phyloP scores from a whole-genome alignment of 202 grass and related monocot genomes.

The Eragrostis tef region DNA sequence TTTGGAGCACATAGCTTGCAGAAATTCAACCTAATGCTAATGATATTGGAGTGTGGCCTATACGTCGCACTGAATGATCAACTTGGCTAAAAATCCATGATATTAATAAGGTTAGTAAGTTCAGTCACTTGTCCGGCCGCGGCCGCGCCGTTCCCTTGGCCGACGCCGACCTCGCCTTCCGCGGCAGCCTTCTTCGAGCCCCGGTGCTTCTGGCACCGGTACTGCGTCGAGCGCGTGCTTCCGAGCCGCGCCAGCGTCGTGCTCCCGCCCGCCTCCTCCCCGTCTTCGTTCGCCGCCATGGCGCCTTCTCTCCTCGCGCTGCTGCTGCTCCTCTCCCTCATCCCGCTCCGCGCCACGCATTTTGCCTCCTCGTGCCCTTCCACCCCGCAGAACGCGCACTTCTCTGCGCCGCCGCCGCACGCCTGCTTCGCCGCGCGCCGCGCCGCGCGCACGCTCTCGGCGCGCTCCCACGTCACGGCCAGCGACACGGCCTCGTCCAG shows the following conservation, averaged over 20 bases:
- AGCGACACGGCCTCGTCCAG: constrained; percentile 61
- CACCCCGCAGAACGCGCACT: constrained; percentile 58
- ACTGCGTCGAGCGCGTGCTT: constrained; percentile 60
- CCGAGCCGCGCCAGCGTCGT: constrained; percentile 45
- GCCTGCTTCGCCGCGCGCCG: constrained; percentile 45
- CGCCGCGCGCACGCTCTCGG: constrained; percentile 58
- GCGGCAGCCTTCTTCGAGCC: constrained; percentile 59
- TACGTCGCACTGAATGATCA: neutral
- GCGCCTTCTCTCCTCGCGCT: neutral
- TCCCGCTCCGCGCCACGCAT: constrained; percentile 60
- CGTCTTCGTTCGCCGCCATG: neutral
- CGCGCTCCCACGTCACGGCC: constrained; percentile 67
- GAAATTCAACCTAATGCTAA: neutral
- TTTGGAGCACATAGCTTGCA: neutral
- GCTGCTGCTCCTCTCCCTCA: constrained; percentile 55
- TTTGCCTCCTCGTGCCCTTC: constrained; percentile 58
- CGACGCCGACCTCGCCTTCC: constrained; percentile 25
- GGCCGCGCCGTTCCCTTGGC: neutral
- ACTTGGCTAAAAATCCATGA: neutral
- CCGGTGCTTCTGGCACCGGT: constrained; percentile 78
- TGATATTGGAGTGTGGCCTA: neutral
- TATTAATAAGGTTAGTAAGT: neutral
- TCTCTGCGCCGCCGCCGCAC: neutral
- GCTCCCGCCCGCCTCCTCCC: constrained; percentile 31
- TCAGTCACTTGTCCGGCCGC: constrained; percentile 26